Percentiles rank a stretch among this genome's conserved stretches.
phyloP scores from a whole-genome alignment of 2,329 filamentous ascomycete genomes.

The Colletotrichum truncatum region DNA sequence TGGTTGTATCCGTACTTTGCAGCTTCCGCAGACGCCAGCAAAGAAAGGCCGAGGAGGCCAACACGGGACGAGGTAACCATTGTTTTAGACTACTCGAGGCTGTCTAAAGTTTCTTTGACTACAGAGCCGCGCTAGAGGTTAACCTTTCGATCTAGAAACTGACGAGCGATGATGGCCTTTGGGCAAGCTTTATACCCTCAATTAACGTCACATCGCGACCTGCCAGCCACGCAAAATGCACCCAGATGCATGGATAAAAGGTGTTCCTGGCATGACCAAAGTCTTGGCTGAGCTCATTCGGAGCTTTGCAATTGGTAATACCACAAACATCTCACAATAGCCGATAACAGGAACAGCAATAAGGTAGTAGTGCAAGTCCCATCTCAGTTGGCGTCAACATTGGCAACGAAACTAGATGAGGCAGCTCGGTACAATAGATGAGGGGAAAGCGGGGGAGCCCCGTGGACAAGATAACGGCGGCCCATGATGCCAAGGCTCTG shows the following conservation, averaged over 20 bases:
- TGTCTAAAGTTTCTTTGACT: neutral
- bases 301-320: neutral
- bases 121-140: neutral
- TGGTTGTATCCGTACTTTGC: conserved; percentile 31
- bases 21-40: conserved; percentile 19
- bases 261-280: conserved; percentile 1
- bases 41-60: conserved; percentile 22
- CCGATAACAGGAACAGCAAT: neutral
- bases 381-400: conserved; percentile 12
- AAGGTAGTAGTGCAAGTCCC: neutral
- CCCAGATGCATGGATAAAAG: neutral
- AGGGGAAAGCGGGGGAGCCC: conserved; percentile 29
- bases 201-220: neutral
- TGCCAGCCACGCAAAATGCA: neutral
- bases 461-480: conserved; percentile 19
- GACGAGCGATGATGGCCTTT: neutral
- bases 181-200: neutral
- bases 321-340: neutral
- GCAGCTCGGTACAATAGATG: conserved; percentile 24
- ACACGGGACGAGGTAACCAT: conserved; percentile 16
- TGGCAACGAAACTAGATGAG: conserved; percentile 33
- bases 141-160: neutral
- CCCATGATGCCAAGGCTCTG: conserved; percentile 18
- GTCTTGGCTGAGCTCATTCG: conserved; percentile 26
- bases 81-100: neutral